Evolutionary conservation across 331 rosid species (phyloP).

Genomic region (Stylosanthes scabra): DNA sequence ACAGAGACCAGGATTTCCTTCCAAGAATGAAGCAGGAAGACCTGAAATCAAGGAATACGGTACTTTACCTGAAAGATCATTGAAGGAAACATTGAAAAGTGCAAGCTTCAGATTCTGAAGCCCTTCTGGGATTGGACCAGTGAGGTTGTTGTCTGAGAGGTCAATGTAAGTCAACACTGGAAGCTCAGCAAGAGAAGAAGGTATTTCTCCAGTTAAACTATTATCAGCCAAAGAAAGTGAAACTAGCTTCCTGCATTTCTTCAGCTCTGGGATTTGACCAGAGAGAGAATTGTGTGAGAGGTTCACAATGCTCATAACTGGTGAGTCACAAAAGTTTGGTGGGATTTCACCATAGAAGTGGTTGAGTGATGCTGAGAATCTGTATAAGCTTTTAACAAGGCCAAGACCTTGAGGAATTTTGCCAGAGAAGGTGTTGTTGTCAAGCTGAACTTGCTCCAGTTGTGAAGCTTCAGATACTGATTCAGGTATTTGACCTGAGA

Average conservation of each 20-base stretch:
- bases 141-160: slow-evolving; percentile 91
- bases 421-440: slow-evolving; percentile 74
- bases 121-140: slow-evolving; percentile 84
- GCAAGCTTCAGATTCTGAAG: slow-evolving; percentile 97
- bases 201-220: slow-evolving; percentile 72
- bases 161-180: slow-evolving; percentile 97
- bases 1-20: slow-evolving; percentile 89
- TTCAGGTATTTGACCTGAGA: slow-evolving; percentile 83
- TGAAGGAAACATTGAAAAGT: slow-evolving; percentile 92
- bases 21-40: slow-evolving; percentile 94
- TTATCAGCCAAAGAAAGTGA: slow-evolving; percentile 87
- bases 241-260: slow-evolving; percentile 80
- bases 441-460: slow-evolving; percentile 96
- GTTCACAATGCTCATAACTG: slow-evolving; percentile 92
- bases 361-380: slow-evolving; percentile 93
- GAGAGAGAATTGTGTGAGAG: slow-evolving; percentile 89
- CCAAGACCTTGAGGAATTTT: slow-evolving; percentile 86
- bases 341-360: slow-evolving; percentile 81
- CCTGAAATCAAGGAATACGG: slow-evolving; percentile 87
- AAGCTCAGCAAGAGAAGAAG: slow-evolving; percentile 74
- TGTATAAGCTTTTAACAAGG: slow-evolving; percentile 72
- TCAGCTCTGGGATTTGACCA: slow-evolving; percentile 80
- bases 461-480: slow-evolving; percentile 74
- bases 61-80: slow-evolving; percentile 84
- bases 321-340: slow-evolving; percentile 88